phyloP scores from a whole-genome alignment of 345 rosid species.

The Salix viminalis region DNA sequence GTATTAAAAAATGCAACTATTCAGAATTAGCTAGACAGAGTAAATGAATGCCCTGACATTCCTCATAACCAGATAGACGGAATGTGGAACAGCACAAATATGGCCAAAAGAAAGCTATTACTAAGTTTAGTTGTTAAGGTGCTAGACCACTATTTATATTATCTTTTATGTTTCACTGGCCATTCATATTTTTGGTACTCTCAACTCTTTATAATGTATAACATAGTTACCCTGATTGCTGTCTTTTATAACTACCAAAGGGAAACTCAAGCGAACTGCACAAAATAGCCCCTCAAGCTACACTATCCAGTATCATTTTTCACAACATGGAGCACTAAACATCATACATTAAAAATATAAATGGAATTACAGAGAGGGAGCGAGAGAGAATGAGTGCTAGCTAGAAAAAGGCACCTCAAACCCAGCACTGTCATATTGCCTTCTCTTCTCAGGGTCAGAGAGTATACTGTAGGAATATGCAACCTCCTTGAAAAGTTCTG shows the following conservation, averaged over 20 bases:
- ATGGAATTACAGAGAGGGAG: not conserved
- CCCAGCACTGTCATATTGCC: slow-evolving; percentile 92
- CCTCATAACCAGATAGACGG: not conserved
- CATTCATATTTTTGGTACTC: not conserved
- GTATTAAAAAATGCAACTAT: not conserved
- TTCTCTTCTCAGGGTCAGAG: slow-evolving; percentile 96
- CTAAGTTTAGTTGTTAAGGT: not conserved
- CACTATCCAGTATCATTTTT: not conserved
- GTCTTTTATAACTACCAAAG: not conserved
- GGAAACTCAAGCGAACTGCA: not conserved
- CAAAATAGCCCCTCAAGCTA: not conserved
- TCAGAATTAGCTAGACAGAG: not conserved
- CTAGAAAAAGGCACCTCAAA: slow-evolving; percentile 61
- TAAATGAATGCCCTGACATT: not conserved
- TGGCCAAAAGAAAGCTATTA: not conserved
- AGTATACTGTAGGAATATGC: slow-evolving; percentile 96
- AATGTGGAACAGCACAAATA: not conserved
- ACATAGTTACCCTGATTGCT: not conserved
- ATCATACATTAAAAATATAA: not conserved
- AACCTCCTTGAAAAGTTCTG: slow-evolving; percentile 93
- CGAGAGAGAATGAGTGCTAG: not conserved
- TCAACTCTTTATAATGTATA: not conserved
- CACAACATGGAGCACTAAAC: not conserved
- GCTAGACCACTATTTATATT: not conserved
- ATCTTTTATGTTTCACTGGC: not conserved